Base-by-base conservation (phyloP, 495 filamentous ascomycete genomes). In the Xanthoparmelia taractica region DNA sequence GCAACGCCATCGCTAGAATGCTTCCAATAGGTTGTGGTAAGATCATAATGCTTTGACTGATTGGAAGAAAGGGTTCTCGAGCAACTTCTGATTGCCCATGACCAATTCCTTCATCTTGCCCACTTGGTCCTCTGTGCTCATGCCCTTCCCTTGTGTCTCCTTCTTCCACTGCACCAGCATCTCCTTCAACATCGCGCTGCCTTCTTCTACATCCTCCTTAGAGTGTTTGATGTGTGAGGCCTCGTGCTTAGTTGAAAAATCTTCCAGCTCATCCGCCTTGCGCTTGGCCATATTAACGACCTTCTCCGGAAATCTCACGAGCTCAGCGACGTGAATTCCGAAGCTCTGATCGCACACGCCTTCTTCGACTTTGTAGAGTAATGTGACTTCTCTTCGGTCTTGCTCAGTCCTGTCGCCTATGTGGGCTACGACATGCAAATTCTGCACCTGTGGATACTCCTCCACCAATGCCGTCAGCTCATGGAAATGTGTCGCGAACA, bases 401-500 rank as follows among this genome's bases (percentile, higher is more conserved):
- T 75, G 70, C 13, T 64, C 69, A 2, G 68, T 63, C 10, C 68
- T 71, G 61, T 89, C 87, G 43, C 85, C 85, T 70, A 98, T 96
- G 73, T 97, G 94, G 4, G 94, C 94, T 10, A 96, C 92, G 29
- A 98, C 94, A 70, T 97, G 94, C 64, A 98, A 74, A 69, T 98
- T 99, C 73, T 88, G 82, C 27, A 97, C 95, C 67, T 91, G 88
- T 8, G 85, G 84, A 73, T 95, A 87, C 58, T 87, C 83, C 58
- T 97, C 90, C 13, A 84, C 87, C 41, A 99, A 77, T 4, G 91
- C 92, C 0, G 94, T 99, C 55, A 99, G 80, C 73, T 99, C 94
- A 73, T 99, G 94, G 79, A 99, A 99, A 74, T 99, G 94, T 7
- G 94, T 99, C 2, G 95, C 94, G 69, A 99, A 97, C 71, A 96